Evolutionary conservation across 352 stramenopile genomes (phyloP).

Genomic region (Plasmopara muralis): DNA sequence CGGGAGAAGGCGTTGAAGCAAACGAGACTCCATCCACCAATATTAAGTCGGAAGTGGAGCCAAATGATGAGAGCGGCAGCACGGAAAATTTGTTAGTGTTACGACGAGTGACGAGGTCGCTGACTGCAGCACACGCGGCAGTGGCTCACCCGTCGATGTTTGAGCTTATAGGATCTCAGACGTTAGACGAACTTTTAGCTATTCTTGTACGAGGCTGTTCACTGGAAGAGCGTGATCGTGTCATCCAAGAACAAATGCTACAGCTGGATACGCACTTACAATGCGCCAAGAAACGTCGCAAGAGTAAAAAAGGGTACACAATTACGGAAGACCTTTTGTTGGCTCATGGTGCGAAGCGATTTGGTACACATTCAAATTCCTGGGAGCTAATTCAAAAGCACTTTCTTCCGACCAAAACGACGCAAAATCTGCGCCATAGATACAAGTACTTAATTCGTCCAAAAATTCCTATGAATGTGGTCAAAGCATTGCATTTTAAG

Average conservation of each 20-base stretch:
- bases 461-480: conserved; percentile 46
- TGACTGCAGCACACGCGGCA: conserved; percentile 70
- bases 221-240: conserved; percentile 41
- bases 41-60: conserved; percentile 3
- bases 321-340: conserved; percentile 57
- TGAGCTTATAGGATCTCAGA: conserved; percentile 65
- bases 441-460: conserved; percentile 67
- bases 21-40: conserved; percentile 3
- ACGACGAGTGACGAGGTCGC: conserved; percentile 65
- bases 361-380: conserved; percentile 35
- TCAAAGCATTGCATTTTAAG: conserved; percentile 56
- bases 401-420: conserved; percentile 56
- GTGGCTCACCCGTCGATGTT: conserved; percentile 84
- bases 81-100: conserved; percentile 28
- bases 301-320: conserved; percentile 47
- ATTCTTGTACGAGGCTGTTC: conserved; percentile 39
- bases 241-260: conserved; percentile 52
- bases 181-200: conserved; percentile 44
- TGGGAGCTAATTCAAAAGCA: conserved; percentile 60
- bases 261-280: conserved; percentile 74
- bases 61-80: conserved; percentile 1
- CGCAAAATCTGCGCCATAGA: conserved; percentile 42
- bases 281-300: conserved; percentile 31
- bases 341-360: conserved; percentile 60
- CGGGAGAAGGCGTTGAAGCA: conserved; percentile 1